Conservation (phyloP, 345 rosid species). For the Geranium rotundifolium region DNA sequence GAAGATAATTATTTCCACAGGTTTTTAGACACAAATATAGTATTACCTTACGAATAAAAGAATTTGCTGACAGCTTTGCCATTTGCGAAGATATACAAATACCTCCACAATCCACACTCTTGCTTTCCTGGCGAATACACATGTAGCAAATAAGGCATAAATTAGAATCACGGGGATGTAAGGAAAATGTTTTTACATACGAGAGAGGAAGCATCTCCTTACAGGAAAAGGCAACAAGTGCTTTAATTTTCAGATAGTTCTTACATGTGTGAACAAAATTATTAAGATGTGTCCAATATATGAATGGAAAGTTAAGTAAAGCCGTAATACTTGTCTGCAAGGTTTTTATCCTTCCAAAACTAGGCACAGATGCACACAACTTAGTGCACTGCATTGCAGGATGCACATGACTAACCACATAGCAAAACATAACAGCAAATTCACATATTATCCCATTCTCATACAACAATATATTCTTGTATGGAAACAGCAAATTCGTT, state of each 20-base stretch:
- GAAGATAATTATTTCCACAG: background rate
- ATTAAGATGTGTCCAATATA: background rate
- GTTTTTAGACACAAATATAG: constrained; percentile 1
- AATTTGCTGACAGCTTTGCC: constrained; percentile 43
- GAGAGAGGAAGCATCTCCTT: too few species aligned
- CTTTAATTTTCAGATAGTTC: background rate
- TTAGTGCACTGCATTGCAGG: background rate
- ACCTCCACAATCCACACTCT: constrained; percentile 23
- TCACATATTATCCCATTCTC: background rate
- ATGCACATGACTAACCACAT: background rate
- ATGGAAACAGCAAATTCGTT: background rate
- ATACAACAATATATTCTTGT: background rate
- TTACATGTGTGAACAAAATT: background rate
- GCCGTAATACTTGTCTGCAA: background rate
- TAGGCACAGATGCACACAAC: background rate
- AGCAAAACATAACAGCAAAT: background rate
- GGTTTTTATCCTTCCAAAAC: background rate
- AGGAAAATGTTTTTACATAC: background rate
- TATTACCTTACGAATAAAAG: constrained; percentile 59
- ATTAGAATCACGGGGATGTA: background rate
- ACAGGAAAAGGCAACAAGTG: too few species aligned
- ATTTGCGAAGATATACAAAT: constrained; percentile 25
- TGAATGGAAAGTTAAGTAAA: background rate
- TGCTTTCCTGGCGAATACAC: constrained; percentile 26
- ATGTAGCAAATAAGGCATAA: background rate